Base-by-base conservation (phyloP, 176 grass and related monocot species). In the Coix lacrymajobi region DNA sequence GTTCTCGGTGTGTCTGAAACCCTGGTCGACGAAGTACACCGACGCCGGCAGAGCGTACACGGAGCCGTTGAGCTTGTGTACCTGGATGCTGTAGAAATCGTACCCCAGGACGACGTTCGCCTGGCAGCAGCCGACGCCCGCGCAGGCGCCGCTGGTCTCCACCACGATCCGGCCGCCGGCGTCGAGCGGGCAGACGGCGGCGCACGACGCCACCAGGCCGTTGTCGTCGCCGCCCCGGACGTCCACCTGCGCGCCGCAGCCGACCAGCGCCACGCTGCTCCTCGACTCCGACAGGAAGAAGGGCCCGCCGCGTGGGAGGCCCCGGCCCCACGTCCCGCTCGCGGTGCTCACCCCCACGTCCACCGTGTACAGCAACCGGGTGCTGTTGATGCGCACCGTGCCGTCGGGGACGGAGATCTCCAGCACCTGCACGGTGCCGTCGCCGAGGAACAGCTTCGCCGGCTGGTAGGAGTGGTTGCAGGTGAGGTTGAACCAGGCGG, bases 381-480 rank as follows among this genome's bases (percentile, higher is more conserved):
- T 86, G 80, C 69, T 87, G 32, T 72, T 91, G 38, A 89, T 75
- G 64, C 66, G 82, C 22, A 77, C 70, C 13, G 62, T 86, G 36
- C 80, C 80, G 1, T 11, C 8, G 2, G 41, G 46, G 30, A 91
- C 71, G 24, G 71, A 74, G 67, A 94, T 82, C 24, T 94, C 67
- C 1, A 91, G 26, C 31, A 94, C 80, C 36, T 89, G 45, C 4
- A 87, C 45, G 2, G 86, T 73, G 83, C 48, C 54, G 12, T 81
- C 85, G 34, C 80, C 83, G 2, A 91, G 85, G 86, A 86, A 87
- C 28, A 91, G 76, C 60, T 69, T 90, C 8, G 88, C 75, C 2
- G 85, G 78, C 22, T 58, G 26, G 41, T 60, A 20, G 0, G 41
- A 77, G 44, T n/a, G 62, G 58, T 90, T 52, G 20, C 92, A 94